Evolutionary conservation across 129 eudicot species (phyloP).

Genomic region (Helianthus tuberosus): DNA sequence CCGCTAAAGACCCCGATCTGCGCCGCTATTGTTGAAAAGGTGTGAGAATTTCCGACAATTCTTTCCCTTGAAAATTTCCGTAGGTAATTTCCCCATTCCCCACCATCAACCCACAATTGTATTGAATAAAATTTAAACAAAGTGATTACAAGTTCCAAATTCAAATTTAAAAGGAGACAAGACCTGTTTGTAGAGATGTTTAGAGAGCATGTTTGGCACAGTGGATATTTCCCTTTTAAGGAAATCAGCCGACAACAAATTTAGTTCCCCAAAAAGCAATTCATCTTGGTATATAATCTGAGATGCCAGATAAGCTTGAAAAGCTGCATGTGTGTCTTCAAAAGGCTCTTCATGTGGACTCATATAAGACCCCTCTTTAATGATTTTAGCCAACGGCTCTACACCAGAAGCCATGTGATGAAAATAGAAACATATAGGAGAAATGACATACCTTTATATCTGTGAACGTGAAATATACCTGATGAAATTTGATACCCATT

Average conservation of each 20-base stretch:
- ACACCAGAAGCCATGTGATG: slow-evolving; percentile 23
- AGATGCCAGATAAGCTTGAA: slow-evolving; percentile 66
- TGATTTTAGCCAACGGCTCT: slow-evolving; percentile 49
- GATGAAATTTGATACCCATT: slow-evolving; percentile 21
- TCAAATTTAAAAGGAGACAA: background rate
- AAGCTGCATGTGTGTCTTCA: slow-evolving; percentile 47
- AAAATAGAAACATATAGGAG: background rate
- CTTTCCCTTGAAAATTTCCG: too few relatives aligned
- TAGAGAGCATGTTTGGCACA: slow-evolving; percentile 38
- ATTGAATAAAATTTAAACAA: too few relatives aligned
- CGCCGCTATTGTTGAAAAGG: too few relatives aligned
- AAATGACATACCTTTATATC: background rate
- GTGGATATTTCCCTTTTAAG: slow-evolving; percentile 42
- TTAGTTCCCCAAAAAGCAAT: slow-evolving; percentile 39
- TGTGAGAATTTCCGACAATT: too few relatives aligned
- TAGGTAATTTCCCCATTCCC: too few relatives aligned
- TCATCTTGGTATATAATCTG: slow-evolving; percentile 57
- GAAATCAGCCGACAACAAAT: slow-evolving; percentile 35
- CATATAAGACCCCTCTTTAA: slow-evolving; percentile 30
- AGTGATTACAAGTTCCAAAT: too few relatives aligned
- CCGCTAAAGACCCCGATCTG: too few relatives aligned
- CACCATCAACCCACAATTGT: too few relatives aligned
- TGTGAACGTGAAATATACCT: background rate
- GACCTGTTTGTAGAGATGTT: slow-evolving; percentile 54
- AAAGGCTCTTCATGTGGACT: slow-evolving; percentile 40